A percentile compares a stretch with the other conserved stretches of the same genome.
Evolutionary conservation across 495 filamentous ascomycete genomes (phyloP).

Genomic region (Parachaetomium inaequale): DNA sequence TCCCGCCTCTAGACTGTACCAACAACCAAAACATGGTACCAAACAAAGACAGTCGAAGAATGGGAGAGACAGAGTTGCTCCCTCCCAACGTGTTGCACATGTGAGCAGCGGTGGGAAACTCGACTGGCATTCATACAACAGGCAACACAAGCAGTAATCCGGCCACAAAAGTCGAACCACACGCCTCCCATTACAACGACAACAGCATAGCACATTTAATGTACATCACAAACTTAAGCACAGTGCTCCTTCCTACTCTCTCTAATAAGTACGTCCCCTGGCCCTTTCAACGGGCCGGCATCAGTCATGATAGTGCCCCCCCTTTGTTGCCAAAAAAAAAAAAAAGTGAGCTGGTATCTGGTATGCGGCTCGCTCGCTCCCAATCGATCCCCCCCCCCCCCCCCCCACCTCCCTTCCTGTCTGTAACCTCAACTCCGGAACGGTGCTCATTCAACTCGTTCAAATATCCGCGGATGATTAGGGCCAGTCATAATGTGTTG

Average conservation of each 20-base stretch:
- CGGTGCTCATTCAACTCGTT: background rate
- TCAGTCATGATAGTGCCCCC: conserved; percentile 2
- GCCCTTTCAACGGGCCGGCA: background rate
- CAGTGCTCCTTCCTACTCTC: background rate
- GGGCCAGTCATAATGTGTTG: background rate
- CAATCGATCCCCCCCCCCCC: background rate
- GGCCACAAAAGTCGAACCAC: background rate
- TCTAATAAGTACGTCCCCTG: background rate
- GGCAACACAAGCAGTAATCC: background rate
- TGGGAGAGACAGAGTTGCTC: no score
- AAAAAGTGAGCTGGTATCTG: conserved; percentile 5
- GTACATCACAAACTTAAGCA: background rate
- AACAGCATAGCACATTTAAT: conserved; percentile 11
- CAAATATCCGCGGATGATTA: conserved; percentile 7
- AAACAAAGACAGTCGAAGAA: no score
- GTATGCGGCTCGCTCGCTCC: background rate
- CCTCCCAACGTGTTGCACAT: no score
- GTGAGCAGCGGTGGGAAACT: no score
- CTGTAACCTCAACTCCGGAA: conserved; percentile 9
- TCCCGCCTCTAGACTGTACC: no score
- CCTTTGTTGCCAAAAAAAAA: background rate
- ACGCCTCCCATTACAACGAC: background rate
- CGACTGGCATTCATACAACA: background rate
- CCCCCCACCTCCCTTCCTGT: background rate
- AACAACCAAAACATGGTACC: no score